These are phyloP conservation scores for Nicotiana noctiflora DNA, from an alignment of 257 asterid genomes.

Conservation along the genomic window DNA sequence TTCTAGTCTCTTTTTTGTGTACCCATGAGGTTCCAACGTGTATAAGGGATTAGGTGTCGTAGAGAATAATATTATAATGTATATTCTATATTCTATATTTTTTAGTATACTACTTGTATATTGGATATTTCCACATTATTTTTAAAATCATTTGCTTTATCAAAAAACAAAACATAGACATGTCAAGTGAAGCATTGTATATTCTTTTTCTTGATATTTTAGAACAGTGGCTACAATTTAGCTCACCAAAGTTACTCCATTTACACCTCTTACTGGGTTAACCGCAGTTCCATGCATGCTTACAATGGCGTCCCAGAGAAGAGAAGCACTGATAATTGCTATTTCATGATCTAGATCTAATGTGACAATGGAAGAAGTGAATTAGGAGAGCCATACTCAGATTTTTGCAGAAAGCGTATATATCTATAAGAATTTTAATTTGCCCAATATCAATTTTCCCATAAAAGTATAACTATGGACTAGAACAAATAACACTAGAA, in stretches of 20 bases:
- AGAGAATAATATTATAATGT: not conserved
- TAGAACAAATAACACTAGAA: slow-evolving; percentile 3
- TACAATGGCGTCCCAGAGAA: not conserved
- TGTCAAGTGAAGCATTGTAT: not conserved
- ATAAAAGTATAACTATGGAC: not conserved
- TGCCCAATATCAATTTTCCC: not conserved
- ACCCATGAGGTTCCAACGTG: not conserved
- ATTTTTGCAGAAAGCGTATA: not conserved
- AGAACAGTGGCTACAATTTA: not conserved
- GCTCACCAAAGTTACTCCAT: not conserved
- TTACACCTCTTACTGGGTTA: not conserved
- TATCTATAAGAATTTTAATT: not conserved
- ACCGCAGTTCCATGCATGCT: not conserved
- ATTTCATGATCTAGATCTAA: not conserved
- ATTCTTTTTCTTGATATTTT: not conserved
- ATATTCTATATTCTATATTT: not conserved
- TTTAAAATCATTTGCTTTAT: not conserved
- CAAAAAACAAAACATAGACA: not conserved
- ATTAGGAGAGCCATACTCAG: not conserved
- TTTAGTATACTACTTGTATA: not conserved
- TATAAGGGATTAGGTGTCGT: not conserved
- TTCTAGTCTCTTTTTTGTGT: not conserved
- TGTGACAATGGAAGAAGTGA: not conserved
- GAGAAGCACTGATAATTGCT: not conserved
- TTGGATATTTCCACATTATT: not conserved